Evolutionary conservation across 176 grass and related monocot species (phyloP), one percentile per base, ranked within the genome.

Genomic region (Eremochloa ophiuroides): DNA sequence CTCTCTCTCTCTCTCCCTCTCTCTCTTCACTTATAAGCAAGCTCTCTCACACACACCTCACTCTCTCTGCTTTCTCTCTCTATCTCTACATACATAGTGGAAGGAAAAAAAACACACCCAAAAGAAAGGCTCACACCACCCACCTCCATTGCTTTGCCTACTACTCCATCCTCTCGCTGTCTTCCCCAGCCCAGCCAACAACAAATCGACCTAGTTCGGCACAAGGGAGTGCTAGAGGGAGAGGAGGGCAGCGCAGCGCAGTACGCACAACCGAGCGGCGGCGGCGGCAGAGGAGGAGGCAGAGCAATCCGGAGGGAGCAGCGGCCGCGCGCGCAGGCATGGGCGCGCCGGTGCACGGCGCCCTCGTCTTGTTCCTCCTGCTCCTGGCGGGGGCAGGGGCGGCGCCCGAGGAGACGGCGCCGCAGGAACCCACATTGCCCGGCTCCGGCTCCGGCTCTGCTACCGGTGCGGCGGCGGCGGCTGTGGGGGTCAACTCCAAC

Each of bases 401-500:
- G 30, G 63, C 62, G 8, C 29, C 31, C 22, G 12, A 47, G 42
- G 62, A 79, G 8, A 43, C 30, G 5, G 25, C 83, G 71, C 82
- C 34, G 40, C 74, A 75, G 61, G 46, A 69, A 77, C 66, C 86
- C 75, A 78, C 88, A 88, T 94, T 87, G 80, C 44, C 89, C 9
- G 60, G 66, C 4, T 18, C 78, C 60, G n/a, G 23, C 10, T 29
- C 34, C 34, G 34, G 34, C 34, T 35, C 34, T 5, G 34, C 33
- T 10, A 41, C 48, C 0, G 35, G 23, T 10, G 80, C 28, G 3
- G 17, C 3, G 3, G 6, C 22, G 16, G 22, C 23, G 9, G 28
- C 15, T 28, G 48, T 28, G 0, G 92, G 88, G 22, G 86, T 98
- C 10, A 91, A 83, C 92, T 94, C 95, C 14, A 97, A 91, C 66